These are phyloP conservation scores for Ophiosphaerella narmari DNA, from an alignment of 2,329 filamentous ascomycete genomes.

Conservation along the genomic window DNA sequence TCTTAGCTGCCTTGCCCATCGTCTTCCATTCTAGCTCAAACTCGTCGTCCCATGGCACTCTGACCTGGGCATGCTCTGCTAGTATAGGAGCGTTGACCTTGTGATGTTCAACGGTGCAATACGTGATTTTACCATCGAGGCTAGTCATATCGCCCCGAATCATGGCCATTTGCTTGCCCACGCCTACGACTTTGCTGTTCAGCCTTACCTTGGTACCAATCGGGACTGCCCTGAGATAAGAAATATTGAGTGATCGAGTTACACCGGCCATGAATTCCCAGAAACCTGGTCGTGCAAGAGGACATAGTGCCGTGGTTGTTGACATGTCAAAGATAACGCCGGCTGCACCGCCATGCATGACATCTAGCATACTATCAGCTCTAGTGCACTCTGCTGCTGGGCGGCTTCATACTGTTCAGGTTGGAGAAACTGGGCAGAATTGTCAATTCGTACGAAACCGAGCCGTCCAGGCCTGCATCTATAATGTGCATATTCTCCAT, in stretches of 20 bases:
- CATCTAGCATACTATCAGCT: slow-evolving; percentile 31
- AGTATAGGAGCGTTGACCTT: slow-evolving; percentile 54
- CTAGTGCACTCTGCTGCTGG: no score
- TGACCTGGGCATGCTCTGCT: slow-evolving; percentile 46
- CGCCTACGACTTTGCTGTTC: slow-evolving; percentile 50
- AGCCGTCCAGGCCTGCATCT: slow-evolving; percentile 44
- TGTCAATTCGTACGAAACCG: slow-evolving; percentile 39
- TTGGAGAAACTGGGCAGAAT: slow-evolving; percentile 46
- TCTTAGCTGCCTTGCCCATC: slow-evolving; percentile 11
- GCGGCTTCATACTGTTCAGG: slow-evolving; percentile 38
- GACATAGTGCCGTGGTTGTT: slow-evolving; percentile 56
- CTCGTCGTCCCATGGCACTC: slow-evolving; percentile 52
- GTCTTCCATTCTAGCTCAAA: slow-evolving; percentile 42
- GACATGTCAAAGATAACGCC: slow-evolving; percentile 49
- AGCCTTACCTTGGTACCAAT: slow-evolving; percentile 52
- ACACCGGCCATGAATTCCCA: slow-evolving; percentile 61
- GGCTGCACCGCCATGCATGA: slow-evolving; percentile 49
- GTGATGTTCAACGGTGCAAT: slow-evolving; percentile 59
- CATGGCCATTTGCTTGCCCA: slow-evolving; percentile 58
- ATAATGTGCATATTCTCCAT: slow-evolving; percentile 45
- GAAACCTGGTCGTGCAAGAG: slow-evolving; percentile 53
- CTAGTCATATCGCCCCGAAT: slow-evolving; percentile 57
- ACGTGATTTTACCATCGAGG: slow-evolving; percentile 53
- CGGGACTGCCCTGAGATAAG: slow-evolving; percentile 56
- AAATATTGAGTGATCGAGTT: slow-evolving; percentile 56